Percentiles rank a stretch among this genome's conserved stretches.
Evolutionary conservation across 148 eudicot species (phyloP).

Genomic region (Beta vulgaris): DNA sequence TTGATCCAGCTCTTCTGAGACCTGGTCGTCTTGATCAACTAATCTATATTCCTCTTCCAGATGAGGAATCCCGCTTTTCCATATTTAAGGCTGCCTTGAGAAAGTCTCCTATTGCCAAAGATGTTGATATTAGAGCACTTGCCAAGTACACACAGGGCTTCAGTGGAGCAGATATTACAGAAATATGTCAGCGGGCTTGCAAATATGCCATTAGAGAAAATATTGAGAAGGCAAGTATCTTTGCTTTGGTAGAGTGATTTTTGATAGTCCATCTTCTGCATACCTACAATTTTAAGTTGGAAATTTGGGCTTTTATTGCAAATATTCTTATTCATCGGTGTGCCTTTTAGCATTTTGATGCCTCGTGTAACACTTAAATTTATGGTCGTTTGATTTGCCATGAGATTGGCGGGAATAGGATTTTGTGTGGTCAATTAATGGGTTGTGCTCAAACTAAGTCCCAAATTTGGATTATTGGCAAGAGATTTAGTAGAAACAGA

Average conservation of each 20-base stretch:
- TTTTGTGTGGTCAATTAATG: no score
- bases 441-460: no score
- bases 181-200: constrained; percentile 89
- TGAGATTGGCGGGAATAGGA: no score
- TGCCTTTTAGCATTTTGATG: not conserved
- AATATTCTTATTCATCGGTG: no score
- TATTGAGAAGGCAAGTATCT: constrained; percentile 65
- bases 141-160: constrained; percentile 92
- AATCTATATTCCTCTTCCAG: constrained; percentile 85
- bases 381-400: not conserved
- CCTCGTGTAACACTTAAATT: not conserved
- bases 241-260: not conserved
- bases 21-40: constrained; percentile 93
- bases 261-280: not conserved
- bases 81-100: constrained; percentile 76
- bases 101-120: constrained; percentile 78
- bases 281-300: not conserved
- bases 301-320: no score
- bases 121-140: constrained; percentile 73
- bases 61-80: constrained; percentile 72
- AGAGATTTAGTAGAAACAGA: no score
- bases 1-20: constrained; percentile 77
- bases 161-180: constrained; percentile 91
- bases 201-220: constrained; percentile 85
- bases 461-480: no score